phyloP scores from a whole-genome alignment of 2,329 filamentous ascomycete genomes.

The Ophiostoma piceae region DNA sequence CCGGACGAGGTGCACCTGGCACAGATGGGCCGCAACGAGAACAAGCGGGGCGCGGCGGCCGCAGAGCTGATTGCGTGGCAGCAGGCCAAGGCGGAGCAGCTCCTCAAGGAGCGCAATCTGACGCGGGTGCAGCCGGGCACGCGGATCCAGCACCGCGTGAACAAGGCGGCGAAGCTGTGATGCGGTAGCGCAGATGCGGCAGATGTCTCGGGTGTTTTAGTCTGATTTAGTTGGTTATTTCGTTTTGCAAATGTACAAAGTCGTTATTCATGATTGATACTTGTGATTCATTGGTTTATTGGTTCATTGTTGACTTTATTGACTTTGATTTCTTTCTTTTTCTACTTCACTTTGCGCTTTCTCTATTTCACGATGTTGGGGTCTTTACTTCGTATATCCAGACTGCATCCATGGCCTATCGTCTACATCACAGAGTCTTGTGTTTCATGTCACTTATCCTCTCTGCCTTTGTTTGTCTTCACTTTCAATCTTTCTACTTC shows the following conservation, averaged over 20 bases:
- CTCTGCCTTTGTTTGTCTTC: too few species aligned
- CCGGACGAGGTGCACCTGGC: constrained; percentile 92
- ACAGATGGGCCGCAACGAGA: constrained; percentile 77
- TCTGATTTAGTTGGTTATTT: neutral
- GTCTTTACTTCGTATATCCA: too few species aligned
- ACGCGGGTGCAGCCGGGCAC: constrained; percentile 46
- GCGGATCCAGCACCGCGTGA: constrained; percentile 41
- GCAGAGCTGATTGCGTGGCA: constrained; percentile 60
- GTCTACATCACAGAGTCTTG: too few species aligned
- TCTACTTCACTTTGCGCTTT: too few species aligned
- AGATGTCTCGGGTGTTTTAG: constrained; percentile 16
- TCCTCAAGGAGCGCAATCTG: constrained; percentile 57
- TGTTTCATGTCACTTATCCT: too few species aligned
- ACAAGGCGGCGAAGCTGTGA: constrained; percentile 41
- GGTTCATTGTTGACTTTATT: neutral
- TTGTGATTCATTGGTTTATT: neutral
- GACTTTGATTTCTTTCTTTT: neutral
- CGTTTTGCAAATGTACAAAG: neutral
- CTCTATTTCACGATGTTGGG: too few species aligned
- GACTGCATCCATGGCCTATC: too few species aligned
- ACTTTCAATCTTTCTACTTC: too few species aligned
- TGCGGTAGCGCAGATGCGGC: neutral
- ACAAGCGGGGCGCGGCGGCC: constrained; percentile 59
- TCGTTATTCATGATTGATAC: neutral
- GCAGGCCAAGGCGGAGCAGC: constrained; percentile 57